Evolutionary conservation across 2,329 filamentous ascomycete species (phyloP).

Genomic region (Orbilia blumenaviensis): DNA sequence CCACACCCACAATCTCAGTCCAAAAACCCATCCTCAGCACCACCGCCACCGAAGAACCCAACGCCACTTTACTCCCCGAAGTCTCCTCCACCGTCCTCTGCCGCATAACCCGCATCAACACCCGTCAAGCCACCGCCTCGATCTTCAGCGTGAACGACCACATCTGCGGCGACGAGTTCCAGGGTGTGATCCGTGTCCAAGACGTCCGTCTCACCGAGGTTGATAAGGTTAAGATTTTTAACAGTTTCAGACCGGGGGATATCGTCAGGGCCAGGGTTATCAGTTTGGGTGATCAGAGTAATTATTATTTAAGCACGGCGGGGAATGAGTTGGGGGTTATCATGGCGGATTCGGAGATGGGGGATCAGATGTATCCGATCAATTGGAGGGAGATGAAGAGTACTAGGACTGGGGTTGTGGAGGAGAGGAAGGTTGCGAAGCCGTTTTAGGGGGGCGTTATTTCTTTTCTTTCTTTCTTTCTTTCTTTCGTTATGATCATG

Average conservation of each 20-base stretch:
- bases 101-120: conserved; percentile 83
- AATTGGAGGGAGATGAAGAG: conserved; percentile 97
- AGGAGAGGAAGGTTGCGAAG: conserved; percentile 91
- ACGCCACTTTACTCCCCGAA: conserved; percentile 79
- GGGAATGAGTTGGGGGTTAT: conserved; percentile 92
- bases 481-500: no score
- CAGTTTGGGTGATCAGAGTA: conserved; percentile 85
- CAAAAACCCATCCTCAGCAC: conserved; percentile 68
- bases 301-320: conserved; percentile 93
- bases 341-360: conserved; percentile 79
- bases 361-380: conserved; percentile 89
- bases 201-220: conserved; percentile 96
- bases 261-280: conserved; percentile 86
- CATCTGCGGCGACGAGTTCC: conserved; percentile 80
- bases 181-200: conserved; percentile 84
- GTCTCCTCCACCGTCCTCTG: conserved; percentile 83
- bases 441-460: conserved; percentile 63
- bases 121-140: conserved; percentile 82
- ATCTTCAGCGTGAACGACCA: conserved; percentile 82
- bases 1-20: conserved; percentile 60
- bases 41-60: conserved; percentile 60
- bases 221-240: conserved; percentile 88
- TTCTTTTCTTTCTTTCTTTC: no score
- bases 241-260: conserved; percentile 91
- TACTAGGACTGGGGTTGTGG: conserved; percentile 76